Evolutionary conservation across 1,139 yeast genomes (phyloP).

Genomic region (Pichia kudriavzevii): DNA sequence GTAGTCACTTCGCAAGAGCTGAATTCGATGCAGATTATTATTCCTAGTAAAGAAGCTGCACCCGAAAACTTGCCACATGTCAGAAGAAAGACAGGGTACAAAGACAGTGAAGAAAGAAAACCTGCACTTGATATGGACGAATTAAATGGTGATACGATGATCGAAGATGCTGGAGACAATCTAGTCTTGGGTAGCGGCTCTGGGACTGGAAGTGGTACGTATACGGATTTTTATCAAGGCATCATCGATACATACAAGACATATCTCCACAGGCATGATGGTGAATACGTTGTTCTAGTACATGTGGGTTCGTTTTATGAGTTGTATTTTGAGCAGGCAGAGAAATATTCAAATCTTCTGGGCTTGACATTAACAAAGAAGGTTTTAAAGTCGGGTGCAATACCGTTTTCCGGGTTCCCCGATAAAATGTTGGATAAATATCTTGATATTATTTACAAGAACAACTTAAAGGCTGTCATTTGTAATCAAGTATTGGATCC

Average conservation of each 20-base stretch:
- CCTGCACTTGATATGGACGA: too few relatives aligned
- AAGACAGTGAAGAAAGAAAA: too few relatives aligned
- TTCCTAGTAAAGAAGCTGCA: too few relatives aligned
- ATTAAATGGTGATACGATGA: too few relatives aligned
- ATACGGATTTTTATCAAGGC: slow-evolving; percentile 26
- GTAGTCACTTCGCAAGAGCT: too few relatives aligned
- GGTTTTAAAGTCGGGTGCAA: slow-evolving; percentile 38
- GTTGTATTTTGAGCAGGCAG: slow-evolving; percentile 82
- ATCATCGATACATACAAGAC: slow-evolving; percentile 38
- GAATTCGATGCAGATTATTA: too few relatives aligned
- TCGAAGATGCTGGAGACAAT: neutral
- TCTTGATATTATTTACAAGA: slow-evolving; percentile 60
- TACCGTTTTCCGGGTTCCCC: slow-evolving; percentile 94
- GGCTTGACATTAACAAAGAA: slow-evolving; percentile 54
- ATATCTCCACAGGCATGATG: slow-evolving; percentile 33
- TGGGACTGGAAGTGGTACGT: slow-evolving; percentile 14
- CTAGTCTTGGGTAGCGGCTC: slow-evolving; percentile 14
- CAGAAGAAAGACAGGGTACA: too few relatives aligned
- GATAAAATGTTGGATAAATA: slow-evolving; percentile 62
- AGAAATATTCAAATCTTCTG: slow-evolving; percentile 58
- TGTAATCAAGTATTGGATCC: slow-evolving; percentile 54
- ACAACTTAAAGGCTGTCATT: slow-evolving; percentile 66
- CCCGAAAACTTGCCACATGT: too few relatives aligned
- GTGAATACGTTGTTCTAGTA: slow-evolving; percentile 66
- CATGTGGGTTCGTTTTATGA: slow-evolving; percentile 93